Evolutionary conservation across 2,329 filamentous ascomycete species (phyloP), one percentile per base, ranked within the genome.

Genomic region (Colletotrichum abscissum): DNA sequence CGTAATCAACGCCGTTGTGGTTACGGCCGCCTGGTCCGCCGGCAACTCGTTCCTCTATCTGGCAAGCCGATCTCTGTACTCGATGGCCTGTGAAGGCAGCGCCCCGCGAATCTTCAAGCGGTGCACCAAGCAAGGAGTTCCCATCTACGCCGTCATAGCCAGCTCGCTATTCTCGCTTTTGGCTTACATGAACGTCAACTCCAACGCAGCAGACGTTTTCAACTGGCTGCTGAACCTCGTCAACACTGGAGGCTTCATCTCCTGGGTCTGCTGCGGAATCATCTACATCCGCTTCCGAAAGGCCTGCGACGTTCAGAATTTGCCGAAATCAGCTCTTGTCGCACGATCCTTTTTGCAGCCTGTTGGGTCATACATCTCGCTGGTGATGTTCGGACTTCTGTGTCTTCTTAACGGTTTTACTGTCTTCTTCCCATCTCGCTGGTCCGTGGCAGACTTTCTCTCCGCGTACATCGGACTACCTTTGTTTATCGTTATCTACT

Each of bases 101-200:
- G 42, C 65, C 24, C 65, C 65, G 1, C 26, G 16, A 26, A 54
- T 67, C 28, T 60, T 67, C n/a, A 22, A 35, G 2, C 24, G 60
- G 16, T 55, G 42, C 16, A 69, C 42, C 24, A 26, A 26, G 12
- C 28, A 33, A 52, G 67, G 67, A 26, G 60, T 69, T 8, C 67
- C 67, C n/a, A 55, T 69, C 49, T 55, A 69, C 24, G 67, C 67
- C 19, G 57, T 88, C 83, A 5, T 80, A 4, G 80, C 89, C 26
- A 88, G 89, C 0, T 85, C 92, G 72, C 76, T 86, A 2, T 88
- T 94, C 72, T 86, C 89, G 5, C 85, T 92, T n/a, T 82, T 94
- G 28, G 88, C 88, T 11, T 94, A 93, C 79, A 54, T 64, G 26
- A 91, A 92, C 77, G 85, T 93, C 58, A 90, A 86, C 38, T 88